phyloP scores from a whole-genome alignment of 2,329 filamentous ascomycete genomes.

The Fusarium ramigenum region DNA sequence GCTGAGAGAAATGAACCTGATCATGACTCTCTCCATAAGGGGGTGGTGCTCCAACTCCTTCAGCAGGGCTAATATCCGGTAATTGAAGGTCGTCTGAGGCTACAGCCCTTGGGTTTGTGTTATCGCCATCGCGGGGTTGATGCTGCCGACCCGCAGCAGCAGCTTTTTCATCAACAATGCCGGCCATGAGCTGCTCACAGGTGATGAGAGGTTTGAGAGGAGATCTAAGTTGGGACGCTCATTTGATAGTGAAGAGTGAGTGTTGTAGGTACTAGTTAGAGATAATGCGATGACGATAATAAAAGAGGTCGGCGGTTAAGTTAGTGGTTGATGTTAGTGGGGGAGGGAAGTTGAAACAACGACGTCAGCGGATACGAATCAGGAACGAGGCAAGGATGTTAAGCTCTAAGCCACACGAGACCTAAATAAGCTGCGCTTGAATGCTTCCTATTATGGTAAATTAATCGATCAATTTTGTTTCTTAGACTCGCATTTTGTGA shows the following conservation, averaged over 20 bases:
- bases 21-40: constrained; percentile 68
- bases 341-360: constrained; percentile 19
- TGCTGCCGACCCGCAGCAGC: constrained; percentile 34
- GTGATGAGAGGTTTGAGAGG: background rate
- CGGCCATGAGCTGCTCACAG: constrained; percentile 36
- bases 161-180: constrained; percentile 42
- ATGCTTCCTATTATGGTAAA: background rate
- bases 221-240: background rate
- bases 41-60: constrained; percentile 58
- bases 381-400: constrained; percentile 8
- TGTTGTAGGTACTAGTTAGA: background rate
- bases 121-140: constrained; percentile 21
- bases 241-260: background rate
- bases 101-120: constrained; percentile 42
- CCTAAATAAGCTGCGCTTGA: background rate
- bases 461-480: background rate
- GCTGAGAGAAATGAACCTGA: constrained; percentile 67
- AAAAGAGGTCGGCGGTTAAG: background rate
- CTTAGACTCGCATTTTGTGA: background rate
- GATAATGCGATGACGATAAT: background rate
- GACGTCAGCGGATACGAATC: constrained; percentile 25
- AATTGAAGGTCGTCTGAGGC: constrained; percentile 53
- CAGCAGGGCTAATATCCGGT: constrained; percentile 53
- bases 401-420: constrained; percentile 15
- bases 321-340: constrained; percentile 6